These are phyloP conservation scores for Leccinum aurantiacum DNA, from an alignment of 768 basidiomycete species.

Conservation along the genomic window DNA sequence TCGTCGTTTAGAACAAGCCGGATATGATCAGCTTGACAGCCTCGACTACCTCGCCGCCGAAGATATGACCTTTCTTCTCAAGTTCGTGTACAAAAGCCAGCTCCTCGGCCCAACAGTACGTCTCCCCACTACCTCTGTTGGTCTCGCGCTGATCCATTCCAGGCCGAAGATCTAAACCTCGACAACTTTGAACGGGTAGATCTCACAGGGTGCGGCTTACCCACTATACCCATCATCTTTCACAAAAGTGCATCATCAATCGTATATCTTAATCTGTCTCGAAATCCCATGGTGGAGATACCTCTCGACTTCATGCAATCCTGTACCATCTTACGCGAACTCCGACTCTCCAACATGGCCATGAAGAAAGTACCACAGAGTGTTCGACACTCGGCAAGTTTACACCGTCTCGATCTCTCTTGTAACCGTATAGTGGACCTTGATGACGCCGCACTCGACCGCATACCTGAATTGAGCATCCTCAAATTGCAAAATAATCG, in stretches of 20 bases:
- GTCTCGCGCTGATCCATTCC: slow-evolving; percentile 4
- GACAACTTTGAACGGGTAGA: slow-evolving; percentile 79
- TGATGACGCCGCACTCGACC: slow-evolving; percentile 80
- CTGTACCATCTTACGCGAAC: slow-evolving; percentile 78
- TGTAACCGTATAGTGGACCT: slow-evolving; percentile 90
- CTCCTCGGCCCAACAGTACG: slow-evolving; percentile 62
- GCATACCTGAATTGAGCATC: slow-evolving; percentile 64
- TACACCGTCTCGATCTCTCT: slow-evolving; percentile 84
- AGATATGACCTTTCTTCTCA: slow-evolving; percentile 80
- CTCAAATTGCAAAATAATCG: slow-evolving; percentile 90
- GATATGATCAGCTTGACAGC: slow-evolving; percentile 81
- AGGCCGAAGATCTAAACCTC: slow-evolving; percentile 76
- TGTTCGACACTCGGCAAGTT: slow-evolving; percentile 68
- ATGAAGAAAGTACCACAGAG: slow-evolving; percentile 91
- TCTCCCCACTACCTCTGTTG: slow-evolving; percentile 10
- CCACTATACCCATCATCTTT: slow-evolving; percentile 84
- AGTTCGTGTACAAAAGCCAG: slow-evolving; percentile 86
- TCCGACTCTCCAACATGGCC: slow-evolving; percentile 87
- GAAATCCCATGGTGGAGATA: slow-evolving; percentile 94
- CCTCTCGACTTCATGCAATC: slow-evolving; percentile 95
- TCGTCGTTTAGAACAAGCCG: slow-evolving; percentile 82
- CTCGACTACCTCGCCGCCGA: slow-evolving; percentile 74
- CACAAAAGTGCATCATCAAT: slow-evolving; percentile 85
- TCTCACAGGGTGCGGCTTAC: slow-evolving; percentile 74
- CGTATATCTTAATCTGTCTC: slow-evolving; percentile 80